These are phyloP conservation scores for Diutina pseudorugosa DNA, from an alignment of 1,139 yeast species.

Conservation along the genomic window DNA sequence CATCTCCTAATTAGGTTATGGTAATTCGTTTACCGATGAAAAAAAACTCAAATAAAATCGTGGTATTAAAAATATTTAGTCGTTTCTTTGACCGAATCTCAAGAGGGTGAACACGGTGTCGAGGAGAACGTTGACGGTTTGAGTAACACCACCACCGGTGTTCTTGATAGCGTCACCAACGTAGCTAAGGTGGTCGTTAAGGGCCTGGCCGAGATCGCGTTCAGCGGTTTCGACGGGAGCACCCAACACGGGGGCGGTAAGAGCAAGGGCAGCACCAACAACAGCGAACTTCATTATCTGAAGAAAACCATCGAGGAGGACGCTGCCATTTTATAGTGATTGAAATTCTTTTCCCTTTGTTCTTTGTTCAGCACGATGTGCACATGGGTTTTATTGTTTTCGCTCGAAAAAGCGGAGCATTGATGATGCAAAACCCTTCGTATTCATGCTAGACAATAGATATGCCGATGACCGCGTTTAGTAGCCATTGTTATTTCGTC, in stretches of 20 bases:
- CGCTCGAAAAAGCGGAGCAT: neutral
- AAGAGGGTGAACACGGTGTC: neutral
- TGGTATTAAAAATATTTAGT: neutral
- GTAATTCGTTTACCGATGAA: neutral
- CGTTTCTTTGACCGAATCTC: neutral
- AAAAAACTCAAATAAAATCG: neutral
- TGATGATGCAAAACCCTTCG: neutral
- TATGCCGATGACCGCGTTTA: neutral
- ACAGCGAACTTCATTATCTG: neutral
- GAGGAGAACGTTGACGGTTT: neutral
- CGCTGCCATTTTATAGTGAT: neutral
- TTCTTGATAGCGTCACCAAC: neutral
- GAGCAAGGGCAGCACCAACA: neutral
- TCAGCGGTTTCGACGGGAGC: neutral
- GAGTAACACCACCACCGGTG: neutral
- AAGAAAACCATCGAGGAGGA: neutral
- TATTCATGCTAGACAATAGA: neutral
- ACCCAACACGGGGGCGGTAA: neutral
- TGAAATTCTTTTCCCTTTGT: neutral
- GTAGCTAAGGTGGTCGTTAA: neutral
- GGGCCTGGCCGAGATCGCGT: neutral
- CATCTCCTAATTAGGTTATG: neutral
- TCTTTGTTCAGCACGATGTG: neutral
- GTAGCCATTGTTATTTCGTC: neutral
- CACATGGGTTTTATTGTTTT: neutral